Conservation (phyloP, 129 eudicot species). For the Glebionis coronaria region DNA sequence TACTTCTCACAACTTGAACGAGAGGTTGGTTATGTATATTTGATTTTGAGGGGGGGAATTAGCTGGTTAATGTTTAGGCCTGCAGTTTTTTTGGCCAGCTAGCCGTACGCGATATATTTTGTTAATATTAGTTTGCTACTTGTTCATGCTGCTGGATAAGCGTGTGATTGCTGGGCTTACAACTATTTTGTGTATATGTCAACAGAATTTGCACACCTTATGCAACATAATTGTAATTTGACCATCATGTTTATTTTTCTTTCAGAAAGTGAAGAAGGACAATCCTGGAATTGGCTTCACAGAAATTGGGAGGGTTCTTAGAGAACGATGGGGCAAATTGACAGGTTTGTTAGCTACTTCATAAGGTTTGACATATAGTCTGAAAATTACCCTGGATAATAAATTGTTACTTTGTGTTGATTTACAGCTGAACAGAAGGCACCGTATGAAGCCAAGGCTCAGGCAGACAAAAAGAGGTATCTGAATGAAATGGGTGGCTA, state of each 20-base stretch:
- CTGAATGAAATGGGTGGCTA: constrained; percentile 65
- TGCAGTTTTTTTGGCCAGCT: not conserved
- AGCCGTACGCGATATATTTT: too few species aligned
- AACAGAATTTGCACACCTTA: not conserved
- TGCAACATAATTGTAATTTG: not conserved
- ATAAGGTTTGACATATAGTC: too few species aligned
- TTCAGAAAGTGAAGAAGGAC: constrained; percentile 68
- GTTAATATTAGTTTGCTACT: too few species aligned
- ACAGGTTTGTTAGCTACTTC: too few species aligned
- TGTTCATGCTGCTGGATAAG: too few species aligned
- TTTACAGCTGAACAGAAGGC: constrained; percentile 85
- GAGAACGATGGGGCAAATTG: constrained; percentile 71
- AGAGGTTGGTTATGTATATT: constrained; percentile 49
- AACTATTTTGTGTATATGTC: not conserved
- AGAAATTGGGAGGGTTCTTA: constrained; percentile 63
- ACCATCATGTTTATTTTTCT: not conserved
- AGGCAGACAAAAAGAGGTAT: constrained; percentile 76
- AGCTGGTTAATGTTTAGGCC: not conserved
- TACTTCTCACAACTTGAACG: constrained; percentile 80
- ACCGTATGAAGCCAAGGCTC: constrained; percentile 78
- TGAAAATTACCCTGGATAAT: too few species aligned
- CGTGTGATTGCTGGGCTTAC: not conserved
- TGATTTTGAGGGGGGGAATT: not conserved
- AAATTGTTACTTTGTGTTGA: too few species aligned
- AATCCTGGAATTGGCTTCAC: constrained; percentile 56